Percentiles rank a stretch among this genome's conserved stretches.
Conservation (phyloP, 23 red algal species). For the Pyropia haitanensis region DNA sequence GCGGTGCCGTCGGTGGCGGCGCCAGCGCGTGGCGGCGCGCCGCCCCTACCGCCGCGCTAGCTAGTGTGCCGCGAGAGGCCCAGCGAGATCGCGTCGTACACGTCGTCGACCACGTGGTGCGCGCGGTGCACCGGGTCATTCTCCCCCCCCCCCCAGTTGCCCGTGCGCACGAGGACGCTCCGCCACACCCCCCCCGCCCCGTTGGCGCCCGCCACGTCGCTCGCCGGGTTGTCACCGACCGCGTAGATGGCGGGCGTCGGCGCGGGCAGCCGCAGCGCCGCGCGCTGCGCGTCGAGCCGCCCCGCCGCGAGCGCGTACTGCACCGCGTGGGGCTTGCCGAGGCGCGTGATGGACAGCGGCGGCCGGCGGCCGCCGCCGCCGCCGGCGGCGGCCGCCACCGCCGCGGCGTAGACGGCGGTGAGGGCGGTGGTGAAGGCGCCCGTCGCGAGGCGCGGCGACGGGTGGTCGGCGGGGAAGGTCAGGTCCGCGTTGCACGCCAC, state of each 20-base stretch:
- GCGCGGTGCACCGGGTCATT: conserved; percentile 55
- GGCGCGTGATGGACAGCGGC: conserved; percentile 20
- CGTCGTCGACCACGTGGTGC: conserved; percentile 44
- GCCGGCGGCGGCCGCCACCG: conserved; percentile 8
- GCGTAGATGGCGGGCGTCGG: conserved; percentile 6
- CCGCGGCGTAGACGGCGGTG: conserved; percentile 16
- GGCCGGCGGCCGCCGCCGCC: conserved; percentile 12
- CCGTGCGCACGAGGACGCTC: conserved; percentile 52
- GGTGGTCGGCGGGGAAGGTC: conserved; percentile 44
- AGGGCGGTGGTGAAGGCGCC: conserved; percentile 55
- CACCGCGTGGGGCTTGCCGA: conserved; percentile 48
- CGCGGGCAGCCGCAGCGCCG: background rate
- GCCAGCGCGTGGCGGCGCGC: no score
- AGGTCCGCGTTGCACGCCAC: conserved; percentile 69
- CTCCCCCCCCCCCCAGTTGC: conserved; percentile 39
- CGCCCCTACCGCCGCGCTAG: no score
- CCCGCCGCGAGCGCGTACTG: conserved; percentile 41
- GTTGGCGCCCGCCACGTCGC: conserved; percentile 66
- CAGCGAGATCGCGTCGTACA: conserved; percentile 19
- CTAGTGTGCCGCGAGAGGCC: no score
- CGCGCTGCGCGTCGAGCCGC: conserved; percentile 15
- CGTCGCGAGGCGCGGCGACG: conserved; percentile 34
- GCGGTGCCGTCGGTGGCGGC: no score
- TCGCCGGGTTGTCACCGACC: conserved; percentile 75
- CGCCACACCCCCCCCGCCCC: conserved; percentile 34